Conservation (phyloP, 352 stramenopile species). For the Globisporangium abappressorium region DNA sequence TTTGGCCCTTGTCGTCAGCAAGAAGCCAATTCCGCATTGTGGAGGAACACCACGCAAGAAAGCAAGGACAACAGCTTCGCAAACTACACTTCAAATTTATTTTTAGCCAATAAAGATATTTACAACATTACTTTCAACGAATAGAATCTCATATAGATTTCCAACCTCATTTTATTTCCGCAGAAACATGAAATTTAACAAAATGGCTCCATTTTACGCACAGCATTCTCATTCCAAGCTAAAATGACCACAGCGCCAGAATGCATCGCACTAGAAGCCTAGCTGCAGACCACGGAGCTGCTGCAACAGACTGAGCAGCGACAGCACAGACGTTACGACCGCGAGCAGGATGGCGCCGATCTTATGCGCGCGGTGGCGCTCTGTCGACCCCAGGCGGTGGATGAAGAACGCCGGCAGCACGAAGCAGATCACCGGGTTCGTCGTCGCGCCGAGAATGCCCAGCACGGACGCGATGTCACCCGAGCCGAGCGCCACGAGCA, state of each 20-base stretch:
- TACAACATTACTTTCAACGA: background rate
- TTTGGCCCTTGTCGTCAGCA: background rate
- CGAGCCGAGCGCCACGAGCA: constrained; percentile 65
- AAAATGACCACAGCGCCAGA: background rate
- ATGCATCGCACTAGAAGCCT: background rate
- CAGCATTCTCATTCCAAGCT: background rate
- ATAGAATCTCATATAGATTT: background rate
- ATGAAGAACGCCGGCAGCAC: constrained; percentile 83
- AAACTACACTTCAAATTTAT: background rate
- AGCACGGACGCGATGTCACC: constrained; percentile 84
- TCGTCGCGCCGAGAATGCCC: constrained; percentile 77
- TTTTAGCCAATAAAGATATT: background rate
- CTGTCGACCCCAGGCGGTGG: constrained; percentile 38
- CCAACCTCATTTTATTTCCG: background rate
- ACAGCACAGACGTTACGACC: constrained; percentile 40
- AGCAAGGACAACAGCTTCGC: background rate
- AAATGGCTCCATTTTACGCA: background rate
- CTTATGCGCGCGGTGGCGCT: constrained; percentile 39
- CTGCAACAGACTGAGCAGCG: constrained; percentile 58
- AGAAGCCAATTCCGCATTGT: background rate
- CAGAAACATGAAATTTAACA: background rate
- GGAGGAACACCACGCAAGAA: background rate
- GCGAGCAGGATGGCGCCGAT: constrained; percentile 42
- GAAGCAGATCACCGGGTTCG: constrained; percentile 88
- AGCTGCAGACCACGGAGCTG: constrained; percentile 22